phyloP scores from a whole-genome alignment of 2,329 filamentous ascomycete species.

The Clarireedia homoeocarpa region DNA sequence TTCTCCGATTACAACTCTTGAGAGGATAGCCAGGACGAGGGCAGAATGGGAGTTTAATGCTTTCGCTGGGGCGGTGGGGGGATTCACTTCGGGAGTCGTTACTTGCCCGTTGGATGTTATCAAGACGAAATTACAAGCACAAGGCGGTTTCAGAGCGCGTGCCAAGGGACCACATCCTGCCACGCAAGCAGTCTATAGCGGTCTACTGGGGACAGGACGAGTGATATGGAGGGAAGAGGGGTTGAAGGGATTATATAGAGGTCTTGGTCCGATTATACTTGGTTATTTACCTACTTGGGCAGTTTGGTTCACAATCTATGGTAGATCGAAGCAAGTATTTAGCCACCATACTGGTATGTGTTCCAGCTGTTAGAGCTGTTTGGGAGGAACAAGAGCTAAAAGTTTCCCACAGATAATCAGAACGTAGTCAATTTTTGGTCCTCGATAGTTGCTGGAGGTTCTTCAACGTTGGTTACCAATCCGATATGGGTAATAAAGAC shows the following conservation, averaged over 20 bases:
- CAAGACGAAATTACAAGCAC: slow-evolving; percentile 95
- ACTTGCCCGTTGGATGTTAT: slow-evolving; percentile 98
- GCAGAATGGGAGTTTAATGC: slow-evolving; percentile 68
- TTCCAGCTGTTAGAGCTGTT: slow-evolving; percentile 4
- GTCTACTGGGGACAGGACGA: slow-evolving; percentile 76
- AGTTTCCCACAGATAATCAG: slow-evolving; percentile 51
- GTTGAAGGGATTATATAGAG: slow-evolving; percentile 82
- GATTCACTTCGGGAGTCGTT: slow-evolving; percentile 86
- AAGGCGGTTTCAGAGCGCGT: slow-evolving; percentile 63
- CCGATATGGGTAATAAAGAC: slow-evolving; percentile 99
- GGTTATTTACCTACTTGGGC: slow-evolving; percentile 98
- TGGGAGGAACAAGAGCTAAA: slow-evolving; percentile 9
- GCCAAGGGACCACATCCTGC: slow-evolving; percentile 15
- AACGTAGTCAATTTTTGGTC: slow-evolving; percentile 80
- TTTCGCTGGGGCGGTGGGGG: slow-evolving; percentile 78
- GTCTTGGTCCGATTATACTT: slow-evolving; percentile 86
- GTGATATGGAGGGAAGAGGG: slow-evolving; percentile 87
- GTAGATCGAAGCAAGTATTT: slow-evolving; percentile 72
- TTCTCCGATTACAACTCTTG: slow-evolving; percentile 35
- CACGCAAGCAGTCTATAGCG: slow-evolving; percentile 63
- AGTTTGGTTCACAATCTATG: slow-evolving; percentile 95
- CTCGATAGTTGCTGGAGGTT: slow-evolving; percentile 82
- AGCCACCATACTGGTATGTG: slow-evolving; percentile 55
- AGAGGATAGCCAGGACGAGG: slow-evolving; percentile 48
- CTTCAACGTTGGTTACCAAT: slow-evolving; percentile 90